phyloP scores from a whole-genome alignment of 495 filamentous ascomycete species.

The Hypoxylon intermedium region DNA sequence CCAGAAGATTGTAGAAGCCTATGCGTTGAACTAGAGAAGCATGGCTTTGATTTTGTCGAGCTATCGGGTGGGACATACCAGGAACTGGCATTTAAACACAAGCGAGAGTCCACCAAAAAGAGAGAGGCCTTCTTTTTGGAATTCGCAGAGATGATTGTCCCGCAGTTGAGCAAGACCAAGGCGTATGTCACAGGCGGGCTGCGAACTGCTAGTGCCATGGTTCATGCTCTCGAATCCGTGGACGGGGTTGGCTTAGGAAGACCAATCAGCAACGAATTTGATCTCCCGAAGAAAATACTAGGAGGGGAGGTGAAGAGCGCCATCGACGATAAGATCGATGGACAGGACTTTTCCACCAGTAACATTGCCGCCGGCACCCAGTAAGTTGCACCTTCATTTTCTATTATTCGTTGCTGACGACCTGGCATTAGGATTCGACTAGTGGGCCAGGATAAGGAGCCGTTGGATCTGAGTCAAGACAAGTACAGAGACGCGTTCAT shows the following conservation, averaged over 20 bases:
- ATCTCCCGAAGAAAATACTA: slow-evolving; percentile 56
- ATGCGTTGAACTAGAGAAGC: slow-evolving; percentile 60
- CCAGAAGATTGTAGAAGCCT: slow-evolving; percentile 62
- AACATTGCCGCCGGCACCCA: slow-evolving; percentile 60
- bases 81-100: slow-evolving; percentile 57
- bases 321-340: slow-evolving; percentile 49
- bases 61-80: slow-evolving; percentile 69
- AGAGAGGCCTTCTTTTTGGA: slow-evolving; percentile 72
- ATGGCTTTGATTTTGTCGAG: slow-evolving; percentile 70
- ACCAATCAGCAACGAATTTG: slow-evolving; percentile 59
- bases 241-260: slow-evolving; percentile 64
- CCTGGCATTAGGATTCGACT: slow-evolving; percentile 48
- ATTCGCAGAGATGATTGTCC: slow-evolving; percentile 66
- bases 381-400: slow-evolving; percentile 6
- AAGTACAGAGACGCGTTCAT: slow-evolving; percentile 45
- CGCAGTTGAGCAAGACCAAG: slow-evolving; percentile 61
- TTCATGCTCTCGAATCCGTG: slow-evolving; percentile 60
- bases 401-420: background rate
- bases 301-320: slow-evolving; percentile 56
- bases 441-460: slow-evolving; percentile 59
- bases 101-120: slow-evolving; percentile 60
- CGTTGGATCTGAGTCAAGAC: slow-evolving; percentile 56
- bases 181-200: slow-evolving; percentile 69
- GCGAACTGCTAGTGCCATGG: slow-evolving; percentile 65
- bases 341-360: slow-evolving; percentile 57